A percentile compares a stretch with the other conserved stretches of the same genome.
Evolutionary conservation across 2,329 filamentous ascomycete genomes (phyloP).

Genomic region (Fusarium sp.): DNA sequence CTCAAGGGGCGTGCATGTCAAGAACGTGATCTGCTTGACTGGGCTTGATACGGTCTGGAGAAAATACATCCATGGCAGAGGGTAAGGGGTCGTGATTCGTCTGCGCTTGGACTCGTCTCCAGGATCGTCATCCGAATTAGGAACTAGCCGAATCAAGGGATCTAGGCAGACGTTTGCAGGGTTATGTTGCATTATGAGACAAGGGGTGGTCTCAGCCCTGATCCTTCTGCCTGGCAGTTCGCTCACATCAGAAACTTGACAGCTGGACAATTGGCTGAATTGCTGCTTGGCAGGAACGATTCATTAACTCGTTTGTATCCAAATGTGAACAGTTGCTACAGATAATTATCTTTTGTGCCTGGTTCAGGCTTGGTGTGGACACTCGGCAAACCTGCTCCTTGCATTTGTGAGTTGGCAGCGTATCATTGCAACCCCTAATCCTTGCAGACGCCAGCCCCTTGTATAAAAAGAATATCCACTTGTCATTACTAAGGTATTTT

Average conservation of each 20-base stretch:
- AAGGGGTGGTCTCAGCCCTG: not conserved
- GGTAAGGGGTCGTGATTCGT: not conserved
- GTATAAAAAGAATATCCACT: not conserved
- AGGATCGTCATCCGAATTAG: not conserved
- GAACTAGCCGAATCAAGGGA: not conserved
- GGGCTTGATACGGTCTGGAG: not conserved
- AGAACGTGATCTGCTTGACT: not conserved
- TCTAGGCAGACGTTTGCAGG: not conserved
- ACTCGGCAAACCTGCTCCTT: not conserved
- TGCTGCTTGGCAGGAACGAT: not conserved
- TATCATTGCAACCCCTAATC: not conserved
- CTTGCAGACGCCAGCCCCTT: not conserved
- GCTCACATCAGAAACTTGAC: not conserved
- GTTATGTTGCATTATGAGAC: not conserved
- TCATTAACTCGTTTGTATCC: not conserved
- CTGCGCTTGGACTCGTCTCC: not conserved
- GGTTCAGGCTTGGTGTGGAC: not conserved
- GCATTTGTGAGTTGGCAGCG: not conserved
- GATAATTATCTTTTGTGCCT: not conserved
- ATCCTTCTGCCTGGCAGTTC: not conserved
- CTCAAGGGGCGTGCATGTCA: not conserved
- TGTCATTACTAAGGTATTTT: not conserved
- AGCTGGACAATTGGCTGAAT: not conserved
- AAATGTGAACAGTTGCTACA: not conserved
- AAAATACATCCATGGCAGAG: not conserved